Conservation (phyloP, 2,329 filamentous ascomycete species). For the Aureobasidium sp. region DNA sequence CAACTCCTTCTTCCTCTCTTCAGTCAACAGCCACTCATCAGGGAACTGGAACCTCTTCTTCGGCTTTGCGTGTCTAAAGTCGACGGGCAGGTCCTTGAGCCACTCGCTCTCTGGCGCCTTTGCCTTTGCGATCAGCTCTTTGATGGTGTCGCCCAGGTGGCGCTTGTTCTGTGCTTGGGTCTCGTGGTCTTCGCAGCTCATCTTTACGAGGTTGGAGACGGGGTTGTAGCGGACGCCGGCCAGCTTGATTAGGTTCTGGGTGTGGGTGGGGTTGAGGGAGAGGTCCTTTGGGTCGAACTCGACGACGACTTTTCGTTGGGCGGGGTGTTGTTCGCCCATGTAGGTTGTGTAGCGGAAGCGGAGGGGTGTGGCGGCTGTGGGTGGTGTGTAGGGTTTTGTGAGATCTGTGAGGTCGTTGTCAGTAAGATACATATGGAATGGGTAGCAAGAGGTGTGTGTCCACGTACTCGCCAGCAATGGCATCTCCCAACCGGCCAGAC, state of each 20-base stretch:
- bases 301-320: slow-evolving; percentile 87
- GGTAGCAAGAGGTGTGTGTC: not conserved
- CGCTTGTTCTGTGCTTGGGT: slow-evolving; percentile 94
- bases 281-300: slow-evolving; percentile 76
- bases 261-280: slow-evolving; percentile 59
- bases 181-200: slow-evolving; percentile 77
- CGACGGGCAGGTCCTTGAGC: slow-evolving; percentile 83
- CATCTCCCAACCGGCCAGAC: slow-evolving; percentile 92
- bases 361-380: slow-evolving; percentile 61
- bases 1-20: slow-evolving; percentile 59
- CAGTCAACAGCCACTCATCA: slow-evolving; percentile 71
- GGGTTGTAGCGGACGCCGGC: slow-evolving; percentile 84
- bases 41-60: slow-evolving; percentile 68
- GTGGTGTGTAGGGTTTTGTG: slow-evolving; percentile 71
- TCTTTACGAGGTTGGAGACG: slow-evolving; percentile 70
- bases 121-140: slow-evolving; percentile 65
- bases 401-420: slow-evolving; percentile 52
- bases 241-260: slow-evolving; percentile 79
- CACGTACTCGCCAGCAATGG: slow-evolving; percentile 70
- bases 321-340: slow-evolving; percentile 88
- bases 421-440: not conserved
- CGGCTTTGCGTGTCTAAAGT: slow-evolving; percentile 74
- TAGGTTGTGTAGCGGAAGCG: slow-evolving; percentile 97
- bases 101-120: slow-evolving; percentile 64
- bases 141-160: slow-evolving; percentile 75